Conservation (phyloP, 345 rosid genomes). For the Syzygium jambos region DNA sequence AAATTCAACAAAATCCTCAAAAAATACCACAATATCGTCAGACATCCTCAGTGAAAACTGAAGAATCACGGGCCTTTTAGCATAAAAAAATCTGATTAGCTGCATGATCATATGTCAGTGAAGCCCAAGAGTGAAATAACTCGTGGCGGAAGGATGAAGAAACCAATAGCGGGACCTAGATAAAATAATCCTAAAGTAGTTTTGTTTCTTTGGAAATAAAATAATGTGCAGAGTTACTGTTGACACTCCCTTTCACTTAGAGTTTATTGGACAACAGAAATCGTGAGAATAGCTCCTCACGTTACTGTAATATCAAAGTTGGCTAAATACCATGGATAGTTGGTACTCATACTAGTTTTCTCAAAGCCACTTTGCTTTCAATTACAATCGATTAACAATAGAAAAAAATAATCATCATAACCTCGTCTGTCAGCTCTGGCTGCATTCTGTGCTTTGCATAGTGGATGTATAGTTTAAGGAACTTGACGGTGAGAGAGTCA, state of each 20-base stretch:
- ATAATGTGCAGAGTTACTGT: background rate
- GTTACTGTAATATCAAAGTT: background rate
- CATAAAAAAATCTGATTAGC: background rate
- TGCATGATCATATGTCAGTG: background rate
- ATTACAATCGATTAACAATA: background rate
- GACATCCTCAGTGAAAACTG: background rate
- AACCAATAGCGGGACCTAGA: background rate
- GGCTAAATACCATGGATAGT: background rate
- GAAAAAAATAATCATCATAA: conserved; percentile 4
- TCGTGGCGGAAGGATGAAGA: background rate
- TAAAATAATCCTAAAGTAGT: background rate
- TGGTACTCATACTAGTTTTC: background rate
- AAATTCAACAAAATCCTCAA: background rate
- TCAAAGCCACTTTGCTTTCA: background rate
- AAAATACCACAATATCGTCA: background rate
- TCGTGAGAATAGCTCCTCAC: background rate
- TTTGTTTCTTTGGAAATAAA: background rate
- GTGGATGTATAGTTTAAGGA: conserved; percentile 92
- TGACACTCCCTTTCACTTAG: background rate
- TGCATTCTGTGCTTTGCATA: conserved; percentile 94
- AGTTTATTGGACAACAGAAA: background rate
- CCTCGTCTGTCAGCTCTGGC: conserved; percentile 96
- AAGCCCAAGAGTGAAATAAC: background rate
- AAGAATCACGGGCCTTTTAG: background rate
- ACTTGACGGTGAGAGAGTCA: conserved; percentile 73